Evolutionary conservation across 1,284 basidiomycete species (phyloP).

Genomic region (Athelia sp.): DNA sequence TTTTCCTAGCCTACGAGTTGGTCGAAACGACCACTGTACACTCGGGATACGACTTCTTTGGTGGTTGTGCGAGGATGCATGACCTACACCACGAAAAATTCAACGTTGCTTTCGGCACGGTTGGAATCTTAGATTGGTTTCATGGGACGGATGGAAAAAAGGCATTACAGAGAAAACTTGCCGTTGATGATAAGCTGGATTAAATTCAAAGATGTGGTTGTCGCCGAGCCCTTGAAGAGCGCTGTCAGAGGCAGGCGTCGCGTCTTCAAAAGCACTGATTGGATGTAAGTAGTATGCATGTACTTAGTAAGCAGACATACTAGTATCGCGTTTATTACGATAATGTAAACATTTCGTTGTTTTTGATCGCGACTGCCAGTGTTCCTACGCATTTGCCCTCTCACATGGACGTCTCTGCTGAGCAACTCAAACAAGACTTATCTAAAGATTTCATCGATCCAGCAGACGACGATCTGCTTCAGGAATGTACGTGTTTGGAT

Average conservation of each 20-base stretch:
- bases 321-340: too few relatives aligned
- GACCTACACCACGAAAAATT: not conserved
- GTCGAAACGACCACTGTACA: not conserved
- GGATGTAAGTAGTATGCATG: too few relatives aligned
- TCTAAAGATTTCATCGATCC: not conserved
- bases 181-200: not conserved
- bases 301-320: too few relatives aligned
- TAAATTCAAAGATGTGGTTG: not conserved
- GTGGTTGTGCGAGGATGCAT: not conserved
- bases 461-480: not conserved
- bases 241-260: not conserved
- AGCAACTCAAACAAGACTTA: not conserved
- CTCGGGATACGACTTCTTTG: not conserved
- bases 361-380: too few relatives aligned
- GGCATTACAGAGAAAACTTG: not conserved
- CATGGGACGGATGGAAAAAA: not conserved
- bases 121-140: not conserved
- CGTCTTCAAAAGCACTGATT: too few relatives aligned
- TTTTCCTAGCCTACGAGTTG: not conserved
- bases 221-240: not conserved
- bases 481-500: not conserved
- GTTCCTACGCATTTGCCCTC: not conserved
- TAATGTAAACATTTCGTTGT: too few relatives aligned
- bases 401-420: not conserved
- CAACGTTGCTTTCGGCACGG: not conserved